Evolutionary conservation across 2,329 filamentous ascomycete genomes (phyloP), one percentile per base, ranked within the genome.

Genomic region (Fusarium cyanostomum): DNA sequence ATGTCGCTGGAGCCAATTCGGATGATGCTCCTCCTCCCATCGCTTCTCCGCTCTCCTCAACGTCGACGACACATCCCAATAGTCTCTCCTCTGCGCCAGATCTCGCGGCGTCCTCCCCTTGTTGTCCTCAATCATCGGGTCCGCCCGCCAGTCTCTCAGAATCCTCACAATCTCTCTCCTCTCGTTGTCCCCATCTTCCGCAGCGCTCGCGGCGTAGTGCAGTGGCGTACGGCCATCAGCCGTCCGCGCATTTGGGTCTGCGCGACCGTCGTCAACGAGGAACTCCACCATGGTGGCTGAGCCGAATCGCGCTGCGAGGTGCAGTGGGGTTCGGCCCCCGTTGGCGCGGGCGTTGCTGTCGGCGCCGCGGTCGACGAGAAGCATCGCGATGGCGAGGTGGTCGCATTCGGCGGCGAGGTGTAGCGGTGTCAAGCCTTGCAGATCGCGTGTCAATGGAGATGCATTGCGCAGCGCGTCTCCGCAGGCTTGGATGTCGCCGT

Each of bases 391-490:
- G 9, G 74, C 72, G 24, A 74, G 66, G 30, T 73, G 63, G 45
- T 76, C 74, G 1, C 72, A 67, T 27, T 76, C 72, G 0, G 70
- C 67, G 3, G 74, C 73, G 5, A 75, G 69, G 27, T 75, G 73
- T 0, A 75, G 62, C 0, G 73, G 64, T 1, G 73, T 75, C 4
- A 74, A 65, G 21, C 72, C 73, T 7, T 70, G 68, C 4, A 65
- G 55, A 31, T 75, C 73, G 33, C 72, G 73, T 4, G 64, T 68
- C 33, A 57, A 67, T 12, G 62, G 58, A 1, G 72, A 67, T 7
- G 66, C 65, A 15, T 69, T 41, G 1, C 62, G 61, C 13, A 75
- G 66, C 2, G 72, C 71, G 0, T 62, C 56, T 7, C 50, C 60
- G 3, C 71, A 70, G 13, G 59, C 63, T 27, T 70, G 58, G 8